These are phyloP conservation scores for Wickerhamiella occidentalis DNA, from an alignment of 805 yeast genomes.

Conservation along the genomic window DNA sequence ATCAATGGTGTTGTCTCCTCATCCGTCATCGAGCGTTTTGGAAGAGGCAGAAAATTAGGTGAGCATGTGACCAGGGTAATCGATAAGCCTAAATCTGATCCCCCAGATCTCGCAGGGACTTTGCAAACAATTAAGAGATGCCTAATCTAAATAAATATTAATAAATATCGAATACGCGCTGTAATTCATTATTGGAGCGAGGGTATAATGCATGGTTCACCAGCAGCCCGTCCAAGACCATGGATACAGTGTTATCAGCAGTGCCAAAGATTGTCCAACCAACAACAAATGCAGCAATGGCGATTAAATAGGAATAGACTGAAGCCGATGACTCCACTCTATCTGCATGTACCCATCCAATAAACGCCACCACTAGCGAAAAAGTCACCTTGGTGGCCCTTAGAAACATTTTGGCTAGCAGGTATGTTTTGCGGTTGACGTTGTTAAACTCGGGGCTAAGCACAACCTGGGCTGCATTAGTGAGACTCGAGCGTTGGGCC, in stretches of 20 bases:
- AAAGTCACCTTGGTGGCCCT: constrained; percentile 29
- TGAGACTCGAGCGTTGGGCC: constrained; percentile 26
- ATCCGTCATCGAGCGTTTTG: not conserved
- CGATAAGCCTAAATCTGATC: not conserved
- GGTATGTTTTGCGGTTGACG: constrained; percentile 27
- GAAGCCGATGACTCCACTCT: constrained; percentile 26
- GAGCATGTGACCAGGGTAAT: not conserved
- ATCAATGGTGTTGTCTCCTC: constrained; percentile 3
- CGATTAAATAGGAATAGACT: constrained; percentile 32
- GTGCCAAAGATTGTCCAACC: constrained; percentile 36
- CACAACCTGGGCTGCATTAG: constrained; percentile 25
- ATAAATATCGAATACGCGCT: constrained; percentile 20
- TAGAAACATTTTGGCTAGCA: constrained; percentile 30
- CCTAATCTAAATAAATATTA: constrained; percentile 2
- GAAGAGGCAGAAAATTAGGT: not conserved
- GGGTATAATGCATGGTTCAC: constrained; percentile 30
- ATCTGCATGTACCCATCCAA: constrained; percentile 33
- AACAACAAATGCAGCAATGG: constrained; percentile 30
- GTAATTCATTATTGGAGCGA: constrained; percentile 23
- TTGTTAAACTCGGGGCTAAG: constrained; percentile 13
- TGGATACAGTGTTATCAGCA: constrained; percentile 32
- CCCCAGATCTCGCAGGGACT: too few relatives aligned
- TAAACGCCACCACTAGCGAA: constrained; percentile 28
- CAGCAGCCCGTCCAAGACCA: constrained; percentile 28
- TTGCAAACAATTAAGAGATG: too few relatives aligned